Evolutionary conservation across 306 rosid species (phyloP).

Genomic region (Vachellia pachyceras): DNA sequence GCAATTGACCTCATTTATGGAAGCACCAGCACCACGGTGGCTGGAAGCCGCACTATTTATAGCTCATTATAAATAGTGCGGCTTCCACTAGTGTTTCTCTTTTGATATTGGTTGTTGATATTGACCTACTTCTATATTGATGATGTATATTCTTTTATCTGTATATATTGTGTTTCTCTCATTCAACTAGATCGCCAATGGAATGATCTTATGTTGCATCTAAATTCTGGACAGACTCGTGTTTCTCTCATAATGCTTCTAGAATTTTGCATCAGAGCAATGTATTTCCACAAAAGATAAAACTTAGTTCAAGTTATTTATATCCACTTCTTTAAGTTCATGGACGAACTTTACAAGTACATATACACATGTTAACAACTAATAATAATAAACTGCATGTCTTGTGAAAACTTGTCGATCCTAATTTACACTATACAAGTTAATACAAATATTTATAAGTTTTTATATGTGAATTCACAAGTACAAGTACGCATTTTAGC

Average conservation of each 20-base stretch:
- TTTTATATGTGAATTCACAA: too few relatives aligned
- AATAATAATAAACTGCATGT: too few relatives aligned
- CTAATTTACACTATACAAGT: too few relatives aligned
- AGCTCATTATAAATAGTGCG: not conserved
- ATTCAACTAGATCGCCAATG: not conserved
- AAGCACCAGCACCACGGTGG: conserved; percentile 33
- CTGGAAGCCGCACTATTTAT: not conserved
- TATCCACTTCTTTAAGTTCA: too few relatives aligned
- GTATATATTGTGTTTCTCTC: not conserved
- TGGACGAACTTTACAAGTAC: too few relatives aligned
- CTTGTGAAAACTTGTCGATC: too few relatives aligned
- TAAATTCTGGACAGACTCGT: not conserved
- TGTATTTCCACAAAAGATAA: not conserved
- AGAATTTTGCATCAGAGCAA: not conserved
- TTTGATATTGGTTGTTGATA: not conserved
- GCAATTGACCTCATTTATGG: conserved; percentile 44
- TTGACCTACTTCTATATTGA: not conserved
- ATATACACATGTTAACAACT: too few relatives aligned
- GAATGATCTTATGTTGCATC: not conserved
- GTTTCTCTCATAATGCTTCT: not conserved
- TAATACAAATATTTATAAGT: too few relatives aligned
- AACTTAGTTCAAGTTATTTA: too few relatives aligned
- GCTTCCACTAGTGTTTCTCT: not conserved
- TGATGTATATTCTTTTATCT: conserved; percentile 41
- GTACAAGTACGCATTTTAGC: too few relatives aligned